Percentiles rank a stretch among this genome's conserved stretches.
These are phyloP conservation scores for Macrophomina phaseolina DNA, from an alignment of 2,329 filamentous ascomycete genomes.

Conservation along the genomic window DNA sequence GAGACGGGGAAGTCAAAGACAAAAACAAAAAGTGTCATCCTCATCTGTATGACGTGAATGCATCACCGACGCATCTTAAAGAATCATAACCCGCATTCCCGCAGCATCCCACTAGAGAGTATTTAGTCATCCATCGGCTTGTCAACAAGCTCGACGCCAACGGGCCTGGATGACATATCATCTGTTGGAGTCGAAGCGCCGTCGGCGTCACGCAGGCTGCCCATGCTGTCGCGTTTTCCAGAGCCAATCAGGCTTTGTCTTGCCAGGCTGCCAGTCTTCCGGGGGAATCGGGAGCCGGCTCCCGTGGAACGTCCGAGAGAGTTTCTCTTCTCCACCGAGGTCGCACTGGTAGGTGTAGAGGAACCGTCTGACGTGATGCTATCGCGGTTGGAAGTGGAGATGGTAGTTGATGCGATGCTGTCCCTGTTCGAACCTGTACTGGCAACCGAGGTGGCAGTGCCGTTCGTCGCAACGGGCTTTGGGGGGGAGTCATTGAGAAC, in stretches of 20 bases:
- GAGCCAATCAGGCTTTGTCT: constrained; percentile 40
- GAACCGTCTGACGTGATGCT: constrained; percentile 27
- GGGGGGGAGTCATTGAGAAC: constrained; percentile 34
- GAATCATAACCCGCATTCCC: constrained; percentile 15
- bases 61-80: constrained; percentile 18
- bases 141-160: constrained; percentile 72
- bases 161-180: constrained; percentile 43
- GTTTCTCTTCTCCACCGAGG: constrained; percentile 65
- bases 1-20: neutral
- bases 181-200: constrained; percentile 47
- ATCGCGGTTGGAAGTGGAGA: constrained; percentile 29
- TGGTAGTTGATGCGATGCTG: constrained; percentile 26
- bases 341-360: constrained; percentile 36
- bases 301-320: constrained; percentile 62
- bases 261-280: constrained; percentile 59
- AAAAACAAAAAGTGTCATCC: constrained; percentile 3
- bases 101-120: neutral
- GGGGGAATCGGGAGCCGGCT: constrained; percentile 53
- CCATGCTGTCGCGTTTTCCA: constrained; percentile 38
- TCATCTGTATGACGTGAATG: constrained; percentile 17
- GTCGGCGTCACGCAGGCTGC: constrained; percentile 33
- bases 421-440: constrained; percentile 29
- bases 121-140: constrained; percentile 76
- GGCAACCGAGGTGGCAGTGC: constrained; percentile 37
- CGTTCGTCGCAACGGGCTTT: constrained; percentile 37